phyloP scores from a whole-genome alignment of 805 yeast species.

The Metschnikowia aberdeeniae region DNA sequence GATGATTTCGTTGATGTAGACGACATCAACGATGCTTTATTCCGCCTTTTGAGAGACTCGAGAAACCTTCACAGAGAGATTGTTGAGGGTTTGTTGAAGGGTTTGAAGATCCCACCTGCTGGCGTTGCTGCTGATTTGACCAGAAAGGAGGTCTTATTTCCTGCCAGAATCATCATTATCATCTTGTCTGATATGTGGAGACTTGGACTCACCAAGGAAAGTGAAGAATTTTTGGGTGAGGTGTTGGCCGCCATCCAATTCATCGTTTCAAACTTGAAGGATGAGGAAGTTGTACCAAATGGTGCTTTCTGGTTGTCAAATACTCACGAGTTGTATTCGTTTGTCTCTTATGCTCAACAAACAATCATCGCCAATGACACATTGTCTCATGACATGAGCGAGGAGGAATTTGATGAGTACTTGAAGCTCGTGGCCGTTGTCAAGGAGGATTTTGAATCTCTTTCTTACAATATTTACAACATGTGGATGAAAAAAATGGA shows the following conservation, averaged over 20 bases:
- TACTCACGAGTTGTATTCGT: constrained; percentile 91
- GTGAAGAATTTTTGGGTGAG: constrained; percentile 86
- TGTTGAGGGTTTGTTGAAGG: constrained; percentile 79
- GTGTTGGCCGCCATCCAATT: constrained; percentile 83
- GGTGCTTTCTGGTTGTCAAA: constrained; percentile 98
- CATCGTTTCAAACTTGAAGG: constrained; percentile 72
- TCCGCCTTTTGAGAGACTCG: constrained; percentile 66
- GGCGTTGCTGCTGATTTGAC: constrained; percentile 80
- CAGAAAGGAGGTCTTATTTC: constrained; percentile 89
- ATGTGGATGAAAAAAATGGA: constrained; percentile 97
- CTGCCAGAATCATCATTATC: constrained; percentile 90
- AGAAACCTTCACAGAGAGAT: constrained; percentile 74
- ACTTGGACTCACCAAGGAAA: constrained; percentile 85
- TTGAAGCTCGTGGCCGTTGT: constrained; percentile 84
- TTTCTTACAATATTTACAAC: constrained; percentile 90
- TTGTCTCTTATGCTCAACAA: constrained; percentile 88
- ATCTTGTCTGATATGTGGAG: constrained; percentile 98
- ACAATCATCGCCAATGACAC: constrained; percentile 85
- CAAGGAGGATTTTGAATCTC: constrained; percentile 88
- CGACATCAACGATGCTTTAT: constrained; percentile 72
- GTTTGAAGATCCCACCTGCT: constrained; percentile 80
- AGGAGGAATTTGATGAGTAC: constrained; percentile 85
- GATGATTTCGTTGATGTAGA: constrained; percentile 54
- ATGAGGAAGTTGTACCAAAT: constrained; percentile 81
- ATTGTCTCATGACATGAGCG: constrained; percentile 78